phyloP scores from a whole-genome alignment of 306 rosid genomes.

The Cucumis cinereus region DNA sequence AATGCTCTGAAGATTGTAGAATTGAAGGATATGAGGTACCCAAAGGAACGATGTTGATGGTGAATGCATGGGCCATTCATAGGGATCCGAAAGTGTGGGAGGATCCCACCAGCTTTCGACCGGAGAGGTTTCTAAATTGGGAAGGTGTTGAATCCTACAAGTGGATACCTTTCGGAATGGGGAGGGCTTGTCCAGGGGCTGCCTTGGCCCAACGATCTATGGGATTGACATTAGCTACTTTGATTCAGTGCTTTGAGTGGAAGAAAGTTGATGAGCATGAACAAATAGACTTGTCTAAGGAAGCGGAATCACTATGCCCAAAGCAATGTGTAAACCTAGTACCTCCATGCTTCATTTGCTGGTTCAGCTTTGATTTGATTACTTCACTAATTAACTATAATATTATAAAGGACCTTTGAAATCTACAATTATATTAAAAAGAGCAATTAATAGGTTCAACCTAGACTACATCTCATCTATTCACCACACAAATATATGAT shows the following conservation, averaged over 20 bases:
- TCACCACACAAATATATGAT: no score
- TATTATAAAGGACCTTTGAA: no score
- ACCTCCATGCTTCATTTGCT: background rate
- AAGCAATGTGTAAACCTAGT: slow-evolving; percentile 14
- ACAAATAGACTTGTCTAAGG: slow-evolving; percentile 15
- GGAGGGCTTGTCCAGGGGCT: slow-evolving; percentile 36
- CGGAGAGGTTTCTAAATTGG: slow-evolving; percentile 16
- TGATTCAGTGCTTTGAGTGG: slow-evolving; percentile 33
- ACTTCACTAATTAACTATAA: no score
- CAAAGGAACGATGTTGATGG: background rate
- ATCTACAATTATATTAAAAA: no score
- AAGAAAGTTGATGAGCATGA: background rate
- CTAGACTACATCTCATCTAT: no score
- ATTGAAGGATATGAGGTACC: background rate
- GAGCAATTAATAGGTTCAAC: no score
- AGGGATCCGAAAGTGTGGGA: slow-evolving; percentile 7
- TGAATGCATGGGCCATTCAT: slow-evolving; percentile 1
- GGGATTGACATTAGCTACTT: slow-evolving; percentile 14
- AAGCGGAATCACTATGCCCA: slow-evolving; percentile 10
- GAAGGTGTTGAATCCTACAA: background rate
- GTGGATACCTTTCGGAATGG: slow-evolving; percentile 33
- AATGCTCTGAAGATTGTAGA: background rate
- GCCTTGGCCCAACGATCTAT: slow-evolving; percentile 15
- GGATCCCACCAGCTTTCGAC: slow-evolving; percentile 7
- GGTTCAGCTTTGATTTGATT: background rate